Percentiles rank a stretch among this genome's conserved stretches.
These are phyloP conservation scores for Arachis stenosperma DNA, from an alignment of 306 rosid genomes.

Conservation along the genomic window DNA sequence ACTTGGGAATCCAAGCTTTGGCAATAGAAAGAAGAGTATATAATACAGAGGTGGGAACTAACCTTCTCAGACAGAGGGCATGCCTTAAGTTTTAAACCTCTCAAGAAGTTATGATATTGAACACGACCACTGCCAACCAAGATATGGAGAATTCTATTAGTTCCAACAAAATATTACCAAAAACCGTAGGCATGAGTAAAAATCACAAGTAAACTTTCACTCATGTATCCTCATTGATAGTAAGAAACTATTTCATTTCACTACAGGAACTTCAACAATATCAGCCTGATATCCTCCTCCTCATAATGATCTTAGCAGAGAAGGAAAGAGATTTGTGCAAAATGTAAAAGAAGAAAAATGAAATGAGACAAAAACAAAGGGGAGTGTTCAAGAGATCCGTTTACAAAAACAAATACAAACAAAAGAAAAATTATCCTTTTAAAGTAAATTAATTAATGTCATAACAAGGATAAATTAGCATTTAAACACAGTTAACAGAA, in stretches of 20 bases:
- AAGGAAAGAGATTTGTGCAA: not conserved
- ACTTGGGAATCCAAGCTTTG: constrained; percentile 19
- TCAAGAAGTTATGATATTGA: constrained; percentile 71
- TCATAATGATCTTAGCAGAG: not conserved
- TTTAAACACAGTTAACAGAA: too few species aligned
- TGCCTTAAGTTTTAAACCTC: constrained; percentile 64
- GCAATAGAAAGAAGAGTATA: constrained; percentile 6
- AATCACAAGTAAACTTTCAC: not conserved
- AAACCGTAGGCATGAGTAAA: constrained; percentile 14
- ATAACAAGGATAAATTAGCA: too few species aligned
- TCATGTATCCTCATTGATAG: too few species aligned
- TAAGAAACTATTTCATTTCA: too few species aligned
- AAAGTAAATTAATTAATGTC: too few species aligned
- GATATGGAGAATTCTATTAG: constrained; percentile 29
- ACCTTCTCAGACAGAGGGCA: constrained; percentile 79
- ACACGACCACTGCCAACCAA: constrained; percentile 77
- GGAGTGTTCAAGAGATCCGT: too few species aligned
- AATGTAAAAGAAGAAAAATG: not conserved
- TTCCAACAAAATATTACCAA: constrained; percentile 21
- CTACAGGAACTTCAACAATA: not conserved
- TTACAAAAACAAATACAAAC: too few species aligned
- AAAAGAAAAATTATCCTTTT: too few species aligned
- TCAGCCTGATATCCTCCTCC: not conserved
- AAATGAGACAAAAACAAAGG: too few species aligned
- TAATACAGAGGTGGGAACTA: constrained; percentile 36